phyloP scores from a whole-genome alignment of 768 basidiomycete species.

The Kwoniella sp. region DNA sequence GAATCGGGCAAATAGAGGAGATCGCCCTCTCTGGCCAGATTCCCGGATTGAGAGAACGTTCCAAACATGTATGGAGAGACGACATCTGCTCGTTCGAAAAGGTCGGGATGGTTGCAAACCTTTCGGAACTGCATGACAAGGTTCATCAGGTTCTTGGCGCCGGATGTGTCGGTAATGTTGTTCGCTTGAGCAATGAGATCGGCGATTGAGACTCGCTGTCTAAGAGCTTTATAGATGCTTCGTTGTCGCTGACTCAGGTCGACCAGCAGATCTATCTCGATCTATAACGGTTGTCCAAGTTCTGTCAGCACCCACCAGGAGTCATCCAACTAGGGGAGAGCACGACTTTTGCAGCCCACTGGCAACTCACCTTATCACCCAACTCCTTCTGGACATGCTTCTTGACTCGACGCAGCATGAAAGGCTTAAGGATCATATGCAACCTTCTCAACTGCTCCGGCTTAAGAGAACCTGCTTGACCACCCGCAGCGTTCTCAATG shows the following conservation, averaged over 20 bases:
- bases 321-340: neutral
- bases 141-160: conserved; percentile 94
- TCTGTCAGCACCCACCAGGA: neutral
- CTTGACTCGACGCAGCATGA: conserved; percentile 97
- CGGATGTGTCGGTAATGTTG: conserved; percentile 77
- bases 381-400: conserved; percentile 99
- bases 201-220: conserved; percentile 90
- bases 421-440: conserved; percentile 98
- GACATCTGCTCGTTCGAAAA: conserved; percentile 96
- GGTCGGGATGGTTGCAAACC: conserved; percentile 97
- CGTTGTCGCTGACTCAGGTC: conserved; percentile 92
- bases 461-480: conserved; percentile 82
- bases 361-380: conserved; percentile 80
- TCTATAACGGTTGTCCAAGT: conserved; percentile 60
- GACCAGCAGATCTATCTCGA: conserved; percentile 92
- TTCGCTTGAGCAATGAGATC: conserved; percentile 92
- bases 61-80: conserved; percentile 89
- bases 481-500: conserved; percentile 92
- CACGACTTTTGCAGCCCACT: neutral
- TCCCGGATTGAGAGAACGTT: conserved; percentile 75
- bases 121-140: conserved; percentile 99
- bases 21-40: conserved; percentile 85
- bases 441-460: conserved; percentile 91
- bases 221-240: conserved; percentile 80
- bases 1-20: conserved; percentile 80